Base-by-base conservation (phyloP, 2,329 filamentous ascomycete species). In the Colletotrichum sp. region DNA sequence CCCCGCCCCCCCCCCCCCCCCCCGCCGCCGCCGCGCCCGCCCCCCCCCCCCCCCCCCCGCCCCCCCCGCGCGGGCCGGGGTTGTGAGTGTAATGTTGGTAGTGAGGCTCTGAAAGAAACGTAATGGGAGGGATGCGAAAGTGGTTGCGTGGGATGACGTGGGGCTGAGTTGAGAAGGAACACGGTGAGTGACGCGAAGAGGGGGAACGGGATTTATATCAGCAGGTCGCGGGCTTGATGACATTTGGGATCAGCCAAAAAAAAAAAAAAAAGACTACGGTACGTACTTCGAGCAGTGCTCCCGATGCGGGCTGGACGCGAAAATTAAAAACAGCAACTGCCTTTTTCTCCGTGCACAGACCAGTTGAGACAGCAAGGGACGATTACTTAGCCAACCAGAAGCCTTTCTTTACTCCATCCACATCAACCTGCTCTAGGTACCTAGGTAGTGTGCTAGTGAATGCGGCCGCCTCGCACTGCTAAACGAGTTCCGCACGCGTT, bases 241-340 rank as follows among this genome's bases (percentile, higher is more conserved):
- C 63, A 71, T 65, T 67, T 44, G 72, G 75, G 72, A 75, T 77
- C 76, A 77, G 76, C 71, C 76, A 77, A 68, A 65, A 75, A 74
- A 77, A 77, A 67, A 55, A 70, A 36, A 36, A 15, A 36, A 36
- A 13, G 13, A 6, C 15, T 7, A 16, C 16, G 76, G 57, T 59
- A 72, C 65, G 44, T 69, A 16, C 44, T 16, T 65, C 25, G 25
- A 12, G 12, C 32, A 36, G 22, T 19, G 64, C 22, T 34, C 52
- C 27, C 36, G 72, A 59, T 72, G 48, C 66, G 74, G 71, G 27
- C 59, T 65, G n/a, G 66, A 71, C 25, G 6, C 15, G 52, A 71
- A 75, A 74, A 61, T 22, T 8, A 36, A 60, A 69, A 63, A 34
- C 19, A 71, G 66, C 36, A 36, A 34, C 13, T 69, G 34, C 63